Conservation (phyloP, 352 stramenopile genomes). For the Globisporangium solare region DNA sequence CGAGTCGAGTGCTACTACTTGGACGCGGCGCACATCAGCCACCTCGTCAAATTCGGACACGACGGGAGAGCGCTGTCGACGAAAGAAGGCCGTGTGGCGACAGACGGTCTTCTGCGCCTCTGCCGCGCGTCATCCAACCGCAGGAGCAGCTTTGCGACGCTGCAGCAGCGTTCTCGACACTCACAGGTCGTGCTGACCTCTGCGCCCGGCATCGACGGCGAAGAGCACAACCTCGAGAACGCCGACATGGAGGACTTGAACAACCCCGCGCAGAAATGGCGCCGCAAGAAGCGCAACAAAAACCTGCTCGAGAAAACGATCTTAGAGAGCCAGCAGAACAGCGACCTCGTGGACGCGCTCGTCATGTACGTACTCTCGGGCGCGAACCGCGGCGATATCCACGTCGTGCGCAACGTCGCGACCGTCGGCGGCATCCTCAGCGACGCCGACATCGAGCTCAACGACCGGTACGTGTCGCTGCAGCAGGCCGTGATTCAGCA, state of each 20-base stretch:
- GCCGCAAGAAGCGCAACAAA: constrained; percentile 75
- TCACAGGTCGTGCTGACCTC: constrained; percentile 30
- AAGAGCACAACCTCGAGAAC: constrained; percentile 24
- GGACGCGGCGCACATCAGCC: constrained; percentile 25
- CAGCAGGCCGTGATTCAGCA: constrained; percentile 69
- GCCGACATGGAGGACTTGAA: constrained; percentile 31
- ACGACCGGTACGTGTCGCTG: constrained; percentile 55
- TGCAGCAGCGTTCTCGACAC: constrained; percentile 19
- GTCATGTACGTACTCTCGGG: constrained; percentile 80
- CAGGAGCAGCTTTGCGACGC: constrained; percentile 11
- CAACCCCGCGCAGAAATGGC: constrained; percentile 46
- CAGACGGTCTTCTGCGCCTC: not conserved
- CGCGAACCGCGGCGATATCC: constrained; percentile 68
- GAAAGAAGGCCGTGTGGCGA: constrained; percentile 11
- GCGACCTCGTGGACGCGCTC: constrained; percentile 43
- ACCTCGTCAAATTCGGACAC: constrained; percentile 6
- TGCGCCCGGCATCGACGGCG: constrained; percentile 13
- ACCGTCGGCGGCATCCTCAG: constrained; percentile 49
- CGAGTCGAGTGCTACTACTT: constrained; percentile 60
- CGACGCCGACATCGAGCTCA: constrained; percentile 63
- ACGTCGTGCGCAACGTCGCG: constrained; percentile 65
- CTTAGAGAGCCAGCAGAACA: constrained; percentile 45
- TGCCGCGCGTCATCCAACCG: constrained; percentile 5
- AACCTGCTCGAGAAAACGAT: constrained; percentile 57
- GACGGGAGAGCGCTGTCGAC: constrained; percentile 4